Conservation (phyloP, 1,284 basidiomycete species). For the Schizopora paradoxa region DNA sequence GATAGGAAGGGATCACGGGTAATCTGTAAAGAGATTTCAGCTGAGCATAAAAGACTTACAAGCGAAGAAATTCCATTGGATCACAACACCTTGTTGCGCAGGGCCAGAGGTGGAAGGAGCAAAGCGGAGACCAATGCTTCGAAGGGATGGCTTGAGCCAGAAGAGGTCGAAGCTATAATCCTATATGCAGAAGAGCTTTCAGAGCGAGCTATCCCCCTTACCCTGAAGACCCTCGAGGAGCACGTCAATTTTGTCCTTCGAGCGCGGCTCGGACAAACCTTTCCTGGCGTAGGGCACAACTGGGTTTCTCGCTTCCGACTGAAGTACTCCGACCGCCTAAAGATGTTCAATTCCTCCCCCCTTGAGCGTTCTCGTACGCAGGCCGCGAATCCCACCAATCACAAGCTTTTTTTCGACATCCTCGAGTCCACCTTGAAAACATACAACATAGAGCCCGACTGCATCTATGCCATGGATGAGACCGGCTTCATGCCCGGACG, state of each 20-base stretch:
- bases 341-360: constrained; percentile 24
- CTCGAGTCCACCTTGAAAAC: constrained; percentile 21
- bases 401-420: constrained; percentile 29
- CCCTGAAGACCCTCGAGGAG: constrained; percentile 27
- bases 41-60: background rate
- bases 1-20: constrained; percentile 1
- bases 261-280: constrained; percentile 27
- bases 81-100: constrained; percentile 19
- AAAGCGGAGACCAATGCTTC: constrained; percentile 22
- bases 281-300: constrained; percentile 33
- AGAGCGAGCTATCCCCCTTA: constrained; percentile 33
- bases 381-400: constrained; percentile 33
- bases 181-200: constrained; percentile 19
- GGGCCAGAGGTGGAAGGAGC: constrained; percentile 18
- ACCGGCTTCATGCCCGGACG: constrained; percentile 3
- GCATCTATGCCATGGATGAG: constrained; percentile 6
- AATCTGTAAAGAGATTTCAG: constrained; percentile 2
- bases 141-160: constrained; percentile 23
- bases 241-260: constrained; percentile 28
- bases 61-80: constrained; percentile 18
- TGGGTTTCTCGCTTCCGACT: constrained; percentile 34
- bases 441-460: constrained; percentile 20
- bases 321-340: constrained; percentile 28
- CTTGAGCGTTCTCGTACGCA: constrained; percentile 29
- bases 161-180: constrained; percentile 27